A percentile compares a stretch with the other conserved stretches of the same genome.
Conservation (phyloP, 805 yeast genomes). For the Metschnikowia proteae region DNA sequence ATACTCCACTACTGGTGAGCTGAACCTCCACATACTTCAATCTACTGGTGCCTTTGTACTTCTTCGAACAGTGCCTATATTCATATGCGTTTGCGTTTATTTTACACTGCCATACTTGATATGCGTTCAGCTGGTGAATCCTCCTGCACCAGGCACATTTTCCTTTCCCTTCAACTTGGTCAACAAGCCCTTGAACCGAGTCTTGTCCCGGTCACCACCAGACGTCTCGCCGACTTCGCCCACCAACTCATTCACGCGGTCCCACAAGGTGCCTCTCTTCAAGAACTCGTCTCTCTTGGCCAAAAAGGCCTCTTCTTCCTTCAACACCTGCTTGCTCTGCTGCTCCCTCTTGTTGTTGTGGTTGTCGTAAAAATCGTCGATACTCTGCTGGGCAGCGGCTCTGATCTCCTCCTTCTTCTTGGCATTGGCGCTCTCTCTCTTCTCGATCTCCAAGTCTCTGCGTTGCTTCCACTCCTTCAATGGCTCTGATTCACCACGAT, state of each 20-base stretch:
- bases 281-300: conserved; percentile 68
- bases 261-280: conserved; percentile 49
- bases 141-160: conserved; percentile 74
- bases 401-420: conserved; percentile 63
- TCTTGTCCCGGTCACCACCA: conserved; percentile 57
- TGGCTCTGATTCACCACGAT: conserved; percentile 47
- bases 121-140: conserved; percentile 32
- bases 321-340: conserved; percentile 56
- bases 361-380: conserved; percentile 89
- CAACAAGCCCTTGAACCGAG: conserved; percentile 65
- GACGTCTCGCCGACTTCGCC: conserved; percentile 40
- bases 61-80: background rate
- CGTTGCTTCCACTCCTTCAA: conserved; percentile 74
- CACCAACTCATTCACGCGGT: conserved; percentile 51
- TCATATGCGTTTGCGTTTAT: background rate
- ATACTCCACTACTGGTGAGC: background rate
- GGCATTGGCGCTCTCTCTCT: conserved; percentile 70
- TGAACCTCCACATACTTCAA: too few relatives aligned
- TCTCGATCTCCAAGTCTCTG: conserved; percentile 70
- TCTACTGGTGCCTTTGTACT: background rate
- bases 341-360: conserved; percentile 81
- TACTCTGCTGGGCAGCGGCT: conserved; percentile 72
- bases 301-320: conserved; percentile 68
- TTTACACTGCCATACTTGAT: background rate
- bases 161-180: conserved; percentile 63